These are phyloP conservation scores for Cystobasidium ongulense DNA, from an alignment of 768 basidiomycete species.

Conservation along the genomic window DNA sequence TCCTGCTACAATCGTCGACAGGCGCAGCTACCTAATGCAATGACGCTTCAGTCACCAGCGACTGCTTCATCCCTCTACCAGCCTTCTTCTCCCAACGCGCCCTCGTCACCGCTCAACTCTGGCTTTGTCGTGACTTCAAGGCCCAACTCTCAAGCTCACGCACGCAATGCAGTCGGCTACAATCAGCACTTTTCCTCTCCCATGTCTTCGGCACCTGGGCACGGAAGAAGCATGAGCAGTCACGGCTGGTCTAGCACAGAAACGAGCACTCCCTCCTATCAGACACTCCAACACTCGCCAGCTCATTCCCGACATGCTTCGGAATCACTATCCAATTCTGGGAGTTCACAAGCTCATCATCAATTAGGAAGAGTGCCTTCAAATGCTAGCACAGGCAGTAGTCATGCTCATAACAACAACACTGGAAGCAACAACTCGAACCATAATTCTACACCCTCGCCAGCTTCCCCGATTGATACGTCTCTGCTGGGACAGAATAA, in stretches of 20 bases:
- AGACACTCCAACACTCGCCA: background rate
- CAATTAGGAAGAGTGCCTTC: background rate
- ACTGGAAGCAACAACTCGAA: background rate
- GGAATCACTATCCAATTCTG: background rate
- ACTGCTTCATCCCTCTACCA: background rate
- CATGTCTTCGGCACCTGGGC: background rate
- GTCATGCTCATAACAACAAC: background rate
- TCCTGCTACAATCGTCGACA: background rate
- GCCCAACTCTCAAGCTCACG: background rate
- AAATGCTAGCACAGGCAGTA: background rate
- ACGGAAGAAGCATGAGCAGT: background rate
- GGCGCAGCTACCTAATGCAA: background rate
- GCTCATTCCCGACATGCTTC: slow-evolving; percentile 11
- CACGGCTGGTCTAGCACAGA: background rate
- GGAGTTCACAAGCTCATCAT: background rate
- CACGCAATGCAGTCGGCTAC: background rate
- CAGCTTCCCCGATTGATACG: slow-evolving; percentile 10
- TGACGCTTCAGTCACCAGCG: background rate
- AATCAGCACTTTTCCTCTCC: background rate
- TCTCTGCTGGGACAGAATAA: slow-evolving; percentile 2
- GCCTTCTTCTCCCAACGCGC: background rate
- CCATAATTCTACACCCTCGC: background rate
- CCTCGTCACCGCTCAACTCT: background rate
- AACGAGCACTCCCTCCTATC: background rate
- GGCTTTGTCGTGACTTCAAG: slow-evolving; percentile 27